Evolutionary conservation across 352 stramenopile genomes (phyloP).

Genomic region (Saprolegnia diclina): DNA sequence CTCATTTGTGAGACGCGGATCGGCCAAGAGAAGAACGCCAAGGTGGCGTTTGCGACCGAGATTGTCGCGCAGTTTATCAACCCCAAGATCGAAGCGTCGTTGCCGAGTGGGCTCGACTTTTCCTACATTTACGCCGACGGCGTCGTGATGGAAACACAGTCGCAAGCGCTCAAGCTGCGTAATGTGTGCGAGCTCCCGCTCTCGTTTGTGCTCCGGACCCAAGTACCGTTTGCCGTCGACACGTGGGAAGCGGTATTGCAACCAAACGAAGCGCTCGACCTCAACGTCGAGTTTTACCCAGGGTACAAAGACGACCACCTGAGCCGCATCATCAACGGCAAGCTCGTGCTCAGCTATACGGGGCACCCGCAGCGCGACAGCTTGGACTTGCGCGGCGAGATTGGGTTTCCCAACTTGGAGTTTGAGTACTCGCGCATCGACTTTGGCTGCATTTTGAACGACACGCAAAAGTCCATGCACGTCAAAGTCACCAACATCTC

Average conservation of each 20-base stretch:
- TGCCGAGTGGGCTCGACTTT: constrained; percentile 60
- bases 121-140: constrained; percentile 82
- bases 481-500: constrained; percentile 88
- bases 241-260: constrained; percentile 84
- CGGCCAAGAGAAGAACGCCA: constrained; percentile 88
- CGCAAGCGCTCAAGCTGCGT: constrained; percentile 69
- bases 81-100: constrained; percentile 77
- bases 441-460: constrained; percentile 94
- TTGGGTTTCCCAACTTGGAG: constrained; percentile 92
- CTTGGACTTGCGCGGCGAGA: constrained; percentile 85
- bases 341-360: constrained; percentile 77
- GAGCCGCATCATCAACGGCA: constrained; percentile 81
- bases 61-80: constrained; percentile 88
- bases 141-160: constrained; percentile 53
- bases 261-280: constrained; percentile 61
- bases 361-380: constrained; percentile 88
- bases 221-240: constrained; percentile 89
- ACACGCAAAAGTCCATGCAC: constrained; percentile 87
- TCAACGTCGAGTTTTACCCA: constrained; percentile 92
- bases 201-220: constrained; percentile 85
- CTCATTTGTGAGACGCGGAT: constrained; percentile 89
- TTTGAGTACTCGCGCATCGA: constrained; percentile 89
- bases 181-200: constrained; percentile 88
- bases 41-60: constrained; percentile 83
- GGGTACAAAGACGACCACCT: constrained; percentile 88